Evolutionary conservation across 2,329 filamentous ascomycete genomes (phyloP).

Genomic region (Colletotrichum sp.): DNA sequence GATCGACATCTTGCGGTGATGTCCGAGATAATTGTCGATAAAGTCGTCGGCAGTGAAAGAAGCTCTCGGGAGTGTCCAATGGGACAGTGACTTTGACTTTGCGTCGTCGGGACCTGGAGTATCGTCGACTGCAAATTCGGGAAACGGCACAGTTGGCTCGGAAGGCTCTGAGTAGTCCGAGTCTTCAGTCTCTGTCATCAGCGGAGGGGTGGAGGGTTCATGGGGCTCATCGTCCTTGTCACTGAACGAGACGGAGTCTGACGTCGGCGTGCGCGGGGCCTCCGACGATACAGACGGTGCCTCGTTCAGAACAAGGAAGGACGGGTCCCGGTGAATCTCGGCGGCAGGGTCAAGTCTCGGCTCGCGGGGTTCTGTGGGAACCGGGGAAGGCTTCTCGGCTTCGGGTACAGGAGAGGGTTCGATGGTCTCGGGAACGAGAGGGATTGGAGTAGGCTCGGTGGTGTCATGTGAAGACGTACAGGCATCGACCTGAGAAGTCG

Average conservation of each 20-base stretch:
- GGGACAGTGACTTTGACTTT: conserved; percentile 2
- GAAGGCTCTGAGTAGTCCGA: conserved; percentile 17
- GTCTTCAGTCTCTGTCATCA: conserved; percentile 19
- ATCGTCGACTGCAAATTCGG: not conserved
- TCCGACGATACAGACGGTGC: not conserved
- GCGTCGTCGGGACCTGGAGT: not conserved
- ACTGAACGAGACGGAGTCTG: conserved; percentile 7
- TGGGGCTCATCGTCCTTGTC: not conserved
- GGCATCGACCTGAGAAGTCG: not conserved
- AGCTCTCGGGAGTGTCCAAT: not conserved
- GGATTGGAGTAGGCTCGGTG: not conserved
- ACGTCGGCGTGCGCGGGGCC: not conserved
- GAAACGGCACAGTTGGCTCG: conserved; percentile 2
- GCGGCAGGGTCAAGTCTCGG: not conserved
- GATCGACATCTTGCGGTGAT: conserved; percentile 1
- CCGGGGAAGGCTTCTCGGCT: not conserved
- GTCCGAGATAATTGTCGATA: not conserved
- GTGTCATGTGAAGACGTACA: conserved; percentile 16
- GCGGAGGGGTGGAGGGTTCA: conserved; percentile 6
- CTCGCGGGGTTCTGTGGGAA: not conserved
- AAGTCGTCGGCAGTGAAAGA: conserved; percentile 9
- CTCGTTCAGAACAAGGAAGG: not conserved
- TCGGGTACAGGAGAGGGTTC: not conserved
- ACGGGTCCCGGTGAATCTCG: not conserved
- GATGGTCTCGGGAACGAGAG: not conserved